phyloP scores from a whole-genome alignment of 2,329 filamentous ascomycete genomes.

The Paracamarosporium sp. region DNA sequence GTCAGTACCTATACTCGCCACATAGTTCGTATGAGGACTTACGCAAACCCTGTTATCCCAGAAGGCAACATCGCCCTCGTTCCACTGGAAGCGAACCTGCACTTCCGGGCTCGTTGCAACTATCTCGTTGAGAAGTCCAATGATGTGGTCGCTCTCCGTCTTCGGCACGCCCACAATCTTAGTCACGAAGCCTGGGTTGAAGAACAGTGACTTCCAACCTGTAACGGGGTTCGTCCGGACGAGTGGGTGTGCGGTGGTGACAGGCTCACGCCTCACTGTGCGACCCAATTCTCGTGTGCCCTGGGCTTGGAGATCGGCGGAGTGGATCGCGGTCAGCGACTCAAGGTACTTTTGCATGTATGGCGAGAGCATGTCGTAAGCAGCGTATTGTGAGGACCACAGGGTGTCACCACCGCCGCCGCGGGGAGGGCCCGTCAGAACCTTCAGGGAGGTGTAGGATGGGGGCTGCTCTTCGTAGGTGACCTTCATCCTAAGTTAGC shows the following conservation, averaged over 20 bases:
- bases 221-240: slow-evolving; percentile 67
- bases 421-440: slow-evolving; percentile 60
- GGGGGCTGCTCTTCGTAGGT: slow-evolving; percentile 65
- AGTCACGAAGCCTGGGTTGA: slow-evolving; percentile 65
- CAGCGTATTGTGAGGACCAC: slow-evolving; percentile 65
- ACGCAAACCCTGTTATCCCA: slow-evolving; percentile 71
- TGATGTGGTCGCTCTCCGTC: slow-evolving; percentile 60
- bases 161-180: slow-evolving; percentile 66
- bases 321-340: slow-evolving; percentile 62
- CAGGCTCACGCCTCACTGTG: slow-evolving; percentile 58
- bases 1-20: slow-evolving; percentile 6
- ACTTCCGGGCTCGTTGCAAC: slow-evolving; percentile 69
- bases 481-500: slow-evolving; percentile 43
- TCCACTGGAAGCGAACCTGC: slow-evolving; percentile 72
- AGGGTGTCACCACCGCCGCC: slow-evolving; percentile 65
- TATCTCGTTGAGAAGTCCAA: slow-evolving; percentile 61
- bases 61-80: slow-evolving; percentile 69
- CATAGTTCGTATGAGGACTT: slow-evolving; percentile 5
- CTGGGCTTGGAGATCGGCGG: slow-evolving; percentile 61
- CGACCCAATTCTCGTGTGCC: slow-evolving; percentile 59
- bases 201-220: slow-evolving; percentile 67
- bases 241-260: slow-evolving; percentile 63
- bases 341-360: slow-evolving; percentile 66
- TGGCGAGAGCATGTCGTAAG: slow-evolving; percentile 63
- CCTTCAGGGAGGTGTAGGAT: slow-evolving; percentile 63